Percentiles rank a stretch among this genome's conserved stretches.
These are phyloP conservation scores for Arthrobotrys sphaeroides DNA, from an alignment of 2,329 filamentous ascomycete genomes.

Conservation along the genomic window DNA sequence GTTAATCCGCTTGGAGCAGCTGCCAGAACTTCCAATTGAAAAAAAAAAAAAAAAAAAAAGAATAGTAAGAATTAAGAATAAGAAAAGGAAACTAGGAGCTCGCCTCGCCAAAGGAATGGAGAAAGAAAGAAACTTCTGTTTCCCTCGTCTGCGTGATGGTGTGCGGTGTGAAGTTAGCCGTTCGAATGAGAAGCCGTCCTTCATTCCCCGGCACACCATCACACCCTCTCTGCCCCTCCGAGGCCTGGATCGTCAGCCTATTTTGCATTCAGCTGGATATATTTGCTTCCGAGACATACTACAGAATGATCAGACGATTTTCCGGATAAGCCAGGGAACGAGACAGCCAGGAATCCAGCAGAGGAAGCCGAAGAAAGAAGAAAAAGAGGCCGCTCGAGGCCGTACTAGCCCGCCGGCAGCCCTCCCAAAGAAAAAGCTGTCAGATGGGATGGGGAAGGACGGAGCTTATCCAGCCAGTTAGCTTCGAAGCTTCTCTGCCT, in stretches of 20 bases:
- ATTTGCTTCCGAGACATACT: constrained; percentile 51
- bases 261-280: constrained; percentile 14
- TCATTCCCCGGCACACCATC: constrained; percentile 6
- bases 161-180: no score
- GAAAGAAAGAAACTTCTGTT: no score
- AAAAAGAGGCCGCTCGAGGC: constrained; percentile 18
- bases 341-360: no score
- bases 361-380: no score
- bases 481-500: constrained; percentile 2
- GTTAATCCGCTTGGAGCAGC: constrained; percentile 53
- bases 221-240: not conserved
- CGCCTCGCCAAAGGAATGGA: constrained; percentile 33
- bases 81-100: constrained; percentile 27
- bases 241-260: constrained; percentile 25
- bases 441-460: no score
- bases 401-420: constrained; percentile 18
- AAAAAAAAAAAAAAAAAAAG: not conserved
- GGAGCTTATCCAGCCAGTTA: constrained; percentile 14
- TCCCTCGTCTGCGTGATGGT: not conserved
- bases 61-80: not conserved
- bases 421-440: not conserved
- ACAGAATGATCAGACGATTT: constrained; percentile 53
- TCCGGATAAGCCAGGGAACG: constrained; percentile 30
- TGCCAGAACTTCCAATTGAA: constrained; percentile 22
- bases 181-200: constrained; percentile 4